Base-by-base conservation (phyloP, 202 grass and related monocot species). In the Zoysia matrella region DNA sequence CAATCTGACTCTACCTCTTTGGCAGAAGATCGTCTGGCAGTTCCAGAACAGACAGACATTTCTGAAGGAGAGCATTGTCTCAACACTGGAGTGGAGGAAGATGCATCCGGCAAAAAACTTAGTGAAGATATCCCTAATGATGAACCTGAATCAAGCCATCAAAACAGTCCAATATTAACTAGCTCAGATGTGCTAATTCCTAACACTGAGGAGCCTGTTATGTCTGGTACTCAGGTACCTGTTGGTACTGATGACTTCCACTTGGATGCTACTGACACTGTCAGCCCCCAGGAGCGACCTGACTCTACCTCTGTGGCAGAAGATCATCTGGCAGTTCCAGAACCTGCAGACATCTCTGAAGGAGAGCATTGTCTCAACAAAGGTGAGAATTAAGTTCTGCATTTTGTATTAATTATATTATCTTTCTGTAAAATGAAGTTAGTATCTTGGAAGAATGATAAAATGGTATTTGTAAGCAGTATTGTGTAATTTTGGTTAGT, bases 311-410 rank as follows among this genome's bases (percentile, higher is more conserved):
- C 68, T 85, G 72, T 72, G 73, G 50, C 48, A 36, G 51, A 4
- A 66, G 56, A 81, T 73, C 40, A 80, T 69, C 46, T 73, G 14
- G 12, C 48, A 77, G 46, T 80, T 45, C 52, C 90, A 3, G 40
- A 80, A 56, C 76, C 75, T 46, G 14, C 7, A 2, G 47, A 70
- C 51, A 71, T 56, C 70, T 15, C 67, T 71, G 76, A 75, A 74
- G 72, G 8, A 41, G 30, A 77, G 15, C 77, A 62, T 42, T 47
- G 39, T 76, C 43, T 44, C 66, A 36, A 50, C 57, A 15, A 83
- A 86, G 91, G 91, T 91, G 52, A 86, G 72, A 67, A 41, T 79
- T 93, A 69, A 11, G 54, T 42, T 71, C 10, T 65, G 78, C 9
- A 41, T 67, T 74, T 88, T 11, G n/a, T 55, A 45, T 54, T 51